Conservation (phyloP, 768 basidiomycete genomes). For the Suillus bovinus region DNA sequence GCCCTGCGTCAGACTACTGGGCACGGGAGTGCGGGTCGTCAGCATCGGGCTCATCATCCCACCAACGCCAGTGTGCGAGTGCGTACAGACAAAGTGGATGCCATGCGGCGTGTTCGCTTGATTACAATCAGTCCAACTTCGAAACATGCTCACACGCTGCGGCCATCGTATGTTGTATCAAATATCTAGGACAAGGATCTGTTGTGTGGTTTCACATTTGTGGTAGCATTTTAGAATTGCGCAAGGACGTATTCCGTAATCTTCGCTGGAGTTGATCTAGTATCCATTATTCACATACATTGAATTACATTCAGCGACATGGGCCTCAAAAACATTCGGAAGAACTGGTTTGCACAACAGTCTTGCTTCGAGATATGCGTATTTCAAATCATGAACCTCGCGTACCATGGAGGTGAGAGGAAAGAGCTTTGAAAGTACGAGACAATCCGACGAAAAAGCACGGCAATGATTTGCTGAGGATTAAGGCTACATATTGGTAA, state of each 20-base stretch:
- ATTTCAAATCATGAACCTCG: neutral
- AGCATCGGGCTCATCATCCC: neutral
- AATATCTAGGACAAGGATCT: neutral
- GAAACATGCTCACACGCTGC: neutral
- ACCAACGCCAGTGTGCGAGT: neutral
- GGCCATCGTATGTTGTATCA: neutral
- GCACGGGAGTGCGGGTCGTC: neutral
- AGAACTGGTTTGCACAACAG: neutral
- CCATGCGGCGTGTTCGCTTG: neutral
- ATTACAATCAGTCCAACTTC: neutral
- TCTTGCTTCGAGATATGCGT: neutral
- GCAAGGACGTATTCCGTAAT: neutral
- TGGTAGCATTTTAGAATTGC: neutral
- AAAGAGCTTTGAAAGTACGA: neutral
- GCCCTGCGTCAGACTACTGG: neutral
- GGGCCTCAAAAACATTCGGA: neutral
- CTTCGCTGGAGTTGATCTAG: neutral
- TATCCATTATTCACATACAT: neutral
- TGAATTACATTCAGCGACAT: neutral
- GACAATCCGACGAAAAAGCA: neutral
- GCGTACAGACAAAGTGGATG: too few relatives aligned
- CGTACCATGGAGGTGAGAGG: neutral
- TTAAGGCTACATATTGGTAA: constrained; percentile 5
- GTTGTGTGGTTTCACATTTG: neutral
- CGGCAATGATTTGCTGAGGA: neutral